Evolutionary conservation across 2,329 filamentous ascomycete genomes (phyloP).

Genomic region (Sarocladiaceae sp.): DNA sequence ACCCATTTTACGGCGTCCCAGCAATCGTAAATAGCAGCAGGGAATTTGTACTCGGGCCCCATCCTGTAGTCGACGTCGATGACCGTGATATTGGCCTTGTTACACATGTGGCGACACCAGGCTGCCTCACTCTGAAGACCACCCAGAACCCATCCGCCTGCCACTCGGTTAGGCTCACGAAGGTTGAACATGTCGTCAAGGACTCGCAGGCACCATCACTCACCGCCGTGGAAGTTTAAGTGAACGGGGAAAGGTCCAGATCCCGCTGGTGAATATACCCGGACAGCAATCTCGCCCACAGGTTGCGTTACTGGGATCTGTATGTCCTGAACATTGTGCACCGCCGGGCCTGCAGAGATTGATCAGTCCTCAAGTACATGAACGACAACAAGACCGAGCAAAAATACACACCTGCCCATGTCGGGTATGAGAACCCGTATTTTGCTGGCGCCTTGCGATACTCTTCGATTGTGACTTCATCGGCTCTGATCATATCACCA

Average conservation of each 20-base stretch:
- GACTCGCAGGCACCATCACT: neutral
- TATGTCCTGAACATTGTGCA: conserved; percentile 11
- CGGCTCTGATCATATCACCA: conserved; percentile 19
- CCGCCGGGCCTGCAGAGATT: conserved; percentile 8
- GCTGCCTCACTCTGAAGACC: conserved; percentile 19
- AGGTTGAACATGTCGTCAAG: neutral
- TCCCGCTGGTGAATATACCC: conserved; percentile 21
- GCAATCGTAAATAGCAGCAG: conserved; percentile 18
- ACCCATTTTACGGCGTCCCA: conserved; percentile 25
- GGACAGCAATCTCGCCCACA: conserved; percentile 17
- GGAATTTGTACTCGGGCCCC: conserved; percentile 19
- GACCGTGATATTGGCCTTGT: conserved; percentile 19
- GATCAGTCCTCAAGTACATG: neutral
- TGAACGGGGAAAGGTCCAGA: conserved; percentile 20
- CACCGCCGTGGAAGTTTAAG: conserved; percentile 20
- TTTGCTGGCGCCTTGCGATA: conserved; percentile 19
- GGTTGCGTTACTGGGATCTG: conserved; percentile 20
- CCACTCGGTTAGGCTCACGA: neutral
- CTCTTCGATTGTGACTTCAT: conserved; percentile 21
- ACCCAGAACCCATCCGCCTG: conserved; percentile 21
- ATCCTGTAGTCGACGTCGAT: conserved; percentile 23
- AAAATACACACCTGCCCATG: conserved; percentile 14
- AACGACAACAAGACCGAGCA: neutral
- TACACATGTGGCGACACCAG: conserved; percentile 22
- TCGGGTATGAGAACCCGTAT: conserved; percentile 24